Conservation (phyloP, 1,139 yeast species). For the Taphrina deformans region DNA sequence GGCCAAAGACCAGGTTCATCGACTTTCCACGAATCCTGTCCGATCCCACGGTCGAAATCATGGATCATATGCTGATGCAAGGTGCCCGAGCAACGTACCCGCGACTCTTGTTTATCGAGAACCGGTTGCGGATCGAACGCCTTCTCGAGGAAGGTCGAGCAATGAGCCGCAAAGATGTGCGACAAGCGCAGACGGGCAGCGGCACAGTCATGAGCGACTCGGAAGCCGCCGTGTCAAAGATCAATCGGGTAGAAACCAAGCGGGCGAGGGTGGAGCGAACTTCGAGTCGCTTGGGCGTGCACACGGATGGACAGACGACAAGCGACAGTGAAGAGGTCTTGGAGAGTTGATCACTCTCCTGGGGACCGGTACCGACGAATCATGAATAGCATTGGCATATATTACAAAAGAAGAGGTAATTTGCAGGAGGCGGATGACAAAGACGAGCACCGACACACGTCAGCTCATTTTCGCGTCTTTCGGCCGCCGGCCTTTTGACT, state of each 20-base stretch:
- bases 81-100: conserved; percentile 73
- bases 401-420: background rate
- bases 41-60: conserved; percentile 63
- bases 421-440: too few relatives aligned
- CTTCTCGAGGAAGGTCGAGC: conserved; percentile 53
- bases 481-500: conserved; percentile 30
- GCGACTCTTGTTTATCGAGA: conserved; percentile 61
- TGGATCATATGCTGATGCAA: conserved; percentile 58
- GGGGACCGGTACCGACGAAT: background rate
- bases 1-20: conserved; percentile 63
- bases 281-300: conserved; percentile 9
- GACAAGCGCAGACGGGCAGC: conserved; percentile 5
- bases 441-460: too few relatives aligned
- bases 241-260: background rate
- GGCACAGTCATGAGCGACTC: conserved; percentile 22
- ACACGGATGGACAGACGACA: background rate
- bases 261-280: background rate
- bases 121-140: conserved; percentile 63
- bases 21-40: conserved; percentile 67
- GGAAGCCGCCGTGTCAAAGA: conserved; percentile 5
- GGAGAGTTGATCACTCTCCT: background rate
- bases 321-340: background rate
- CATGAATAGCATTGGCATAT: background rate
- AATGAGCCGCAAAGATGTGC: background rate
- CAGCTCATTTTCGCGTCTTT: conserved; percentile 29